Base-by-base conservation (phyloP, 179 eudicot species). In the Beta lomatogona region DNA sequence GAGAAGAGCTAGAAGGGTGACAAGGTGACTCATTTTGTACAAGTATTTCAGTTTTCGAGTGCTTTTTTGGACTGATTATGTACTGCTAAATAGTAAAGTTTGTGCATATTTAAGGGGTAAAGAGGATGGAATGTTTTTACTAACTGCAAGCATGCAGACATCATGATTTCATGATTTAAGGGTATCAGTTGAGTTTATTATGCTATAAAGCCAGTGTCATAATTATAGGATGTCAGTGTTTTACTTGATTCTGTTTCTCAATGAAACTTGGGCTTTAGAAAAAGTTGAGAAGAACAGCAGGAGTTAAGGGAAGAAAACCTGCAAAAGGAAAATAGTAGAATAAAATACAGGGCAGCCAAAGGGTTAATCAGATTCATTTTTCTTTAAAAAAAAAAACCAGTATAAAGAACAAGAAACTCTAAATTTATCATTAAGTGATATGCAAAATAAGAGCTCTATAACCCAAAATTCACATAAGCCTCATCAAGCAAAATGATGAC, bases 171-270 rank as follows among this genome's bases (percentile, higher is more conserved):
- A 74, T 58, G 46, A 73, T 68, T 79, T 75, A 64, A 83, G 73
- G 86, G 73, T 25, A 63, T 68, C 58, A 36, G 76, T 83, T 83
- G 58, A 75, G 82, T 25, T 45, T 79, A 13, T 68, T 66, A 69
- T 12, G 78, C 63, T 59, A 41, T 22, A 2, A 19, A n/a, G 45
- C 50, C 10, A 19, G 11, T n/a, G 45, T 44, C 21, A 52, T 53
- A 31, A 54, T 59, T 58, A 5, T 46, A 46, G 50, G 50, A 46
- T 46, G 50, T 46, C 46, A 41, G 22, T 75, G 53, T 16, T 25
- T 81, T 52, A 52, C 15, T 81, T 81, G 46, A 44, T 79, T 55
- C 72, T 53, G 18, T 28, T 57, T 25, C 53, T 67, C 18, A 21
- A 21, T 70, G 70, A 31, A 81, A 65, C 76, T 50, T 75, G 16